Evolutionary conservation across 2,329 filamentous ascomycete species (phyloP).

Genomic region (Xylariaceae sp.): DNA sequence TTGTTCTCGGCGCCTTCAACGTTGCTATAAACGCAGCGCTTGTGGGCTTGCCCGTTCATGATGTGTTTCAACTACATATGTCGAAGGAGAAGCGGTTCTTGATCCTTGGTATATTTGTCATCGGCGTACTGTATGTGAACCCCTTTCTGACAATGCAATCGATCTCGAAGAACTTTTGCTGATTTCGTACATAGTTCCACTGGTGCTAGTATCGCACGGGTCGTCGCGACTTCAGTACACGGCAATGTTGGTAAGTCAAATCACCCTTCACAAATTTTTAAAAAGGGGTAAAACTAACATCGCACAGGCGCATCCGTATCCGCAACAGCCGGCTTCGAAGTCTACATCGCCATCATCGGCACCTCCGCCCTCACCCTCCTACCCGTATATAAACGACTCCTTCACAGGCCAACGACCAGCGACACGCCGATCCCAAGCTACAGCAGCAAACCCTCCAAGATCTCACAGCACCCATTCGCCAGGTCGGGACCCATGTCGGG

Average conservation of each 20-base stretch:
- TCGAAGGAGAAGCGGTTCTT: constrained; percentile 8
- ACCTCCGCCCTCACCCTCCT: constrained; percentile 15
- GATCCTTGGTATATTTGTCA: constrained; percentile 11
- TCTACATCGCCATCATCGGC: constrained; percentile 18
- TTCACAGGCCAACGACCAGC: neutral
- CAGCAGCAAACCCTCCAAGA: constrained; percentile 11
- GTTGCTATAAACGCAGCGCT: constrained; percentile 12
- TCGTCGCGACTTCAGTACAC: constrained; percentile 12
- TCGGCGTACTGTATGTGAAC: constrained; percentile 19
- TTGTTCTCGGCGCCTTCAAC: constrained; percentile 10
- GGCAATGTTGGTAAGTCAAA: constrained; percentile 15
- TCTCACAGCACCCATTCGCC: constrained; percentile 2
- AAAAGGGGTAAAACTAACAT: constrained; percentile 3
- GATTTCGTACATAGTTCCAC: constrained; percentile 7
- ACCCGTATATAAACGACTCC: constrained; percentile 11
- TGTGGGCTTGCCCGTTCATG: constrained; percentile 14
- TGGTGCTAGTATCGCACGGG: constrained; percentile 12
- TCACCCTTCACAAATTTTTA: no score
- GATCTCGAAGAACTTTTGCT: neutral
- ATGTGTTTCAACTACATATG: constrained; percentile 14
- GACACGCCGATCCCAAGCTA: constrained; percentile 12
- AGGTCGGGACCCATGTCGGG: neutral
- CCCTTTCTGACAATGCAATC: neutral
- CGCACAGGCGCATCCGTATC: constrained; percentile 11
- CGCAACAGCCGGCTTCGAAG: constrained; percentile 15